phyloP scores from a whole-genome alignment of 2,329 filamentous ascomycete species.

The Curvularia eragrostidis region DNA sequence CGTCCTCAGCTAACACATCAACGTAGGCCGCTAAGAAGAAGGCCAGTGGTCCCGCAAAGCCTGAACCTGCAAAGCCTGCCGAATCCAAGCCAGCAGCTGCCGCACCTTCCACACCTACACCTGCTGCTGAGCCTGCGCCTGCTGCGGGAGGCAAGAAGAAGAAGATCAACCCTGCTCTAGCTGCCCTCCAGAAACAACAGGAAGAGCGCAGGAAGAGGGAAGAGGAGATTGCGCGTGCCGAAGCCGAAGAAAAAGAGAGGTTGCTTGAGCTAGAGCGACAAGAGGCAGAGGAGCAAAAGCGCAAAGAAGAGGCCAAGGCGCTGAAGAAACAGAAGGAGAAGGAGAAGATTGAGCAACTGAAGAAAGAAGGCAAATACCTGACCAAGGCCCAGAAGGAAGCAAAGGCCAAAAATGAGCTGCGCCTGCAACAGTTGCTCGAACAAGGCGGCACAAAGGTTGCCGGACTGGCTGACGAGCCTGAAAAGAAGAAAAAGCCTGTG shows the following conservation, averaged over 20 bases:
- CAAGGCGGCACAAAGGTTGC: constrained; percentile 71
- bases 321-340: constrained; percentile 86
- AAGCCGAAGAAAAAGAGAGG: constrained; percentile 69
- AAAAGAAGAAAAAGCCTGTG: constrained; percentile 80
- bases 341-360: constrained; percentile 83
- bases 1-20: constrained; percentile 9
- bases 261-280: constrained; percentile 70
- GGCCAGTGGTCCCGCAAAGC: constrained; percentile 58
- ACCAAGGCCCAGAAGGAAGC: constrained; percentile 87
- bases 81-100: constrained; percentile 48
- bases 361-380: constrained; percentile 85
- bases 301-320: constrained; percentile 74
- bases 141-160: constrained; percentile 75
- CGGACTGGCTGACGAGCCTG: constrained; percentile 61
- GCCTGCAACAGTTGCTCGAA: constrained; percentile 84
- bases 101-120: constrained; percentile 39
- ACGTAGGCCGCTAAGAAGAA: constrained; percentile 62
- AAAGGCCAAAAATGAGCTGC: constrained; percentile 78
- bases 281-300: constrained; percentile 71
- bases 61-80: constrained; percentile 51
- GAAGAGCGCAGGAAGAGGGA: constrained; percentile 72
- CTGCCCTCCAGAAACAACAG: constrained; percentile 80
- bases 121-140: constrained; percentile 42
- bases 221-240: constrained; percentile 66
- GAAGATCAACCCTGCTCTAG: constrained; percentile 80